Conservation (phyloP, 805 yeast species). For the Kodamaea leandrae region DNA sequence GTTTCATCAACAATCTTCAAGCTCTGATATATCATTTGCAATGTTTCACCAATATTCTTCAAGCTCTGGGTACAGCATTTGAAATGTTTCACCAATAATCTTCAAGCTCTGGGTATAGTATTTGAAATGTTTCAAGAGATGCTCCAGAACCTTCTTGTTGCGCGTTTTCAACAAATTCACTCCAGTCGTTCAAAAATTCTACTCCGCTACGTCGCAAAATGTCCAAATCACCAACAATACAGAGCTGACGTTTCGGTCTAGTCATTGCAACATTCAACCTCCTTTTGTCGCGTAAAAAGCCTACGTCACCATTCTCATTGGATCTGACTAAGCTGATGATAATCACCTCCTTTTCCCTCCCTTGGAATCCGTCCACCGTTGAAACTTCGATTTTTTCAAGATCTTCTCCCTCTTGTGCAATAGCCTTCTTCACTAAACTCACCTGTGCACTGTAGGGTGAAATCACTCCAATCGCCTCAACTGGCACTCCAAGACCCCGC, state of each 20-base stretch:
- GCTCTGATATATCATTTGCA: too few relatives aligned
- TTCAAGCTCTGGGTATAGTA: conserved; percentile 57
- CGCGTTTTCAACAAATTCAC: conserved; percentile 61
- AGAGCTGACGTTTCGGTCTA: conserved; percentile 79
- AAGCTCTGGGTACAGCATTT: background rate
- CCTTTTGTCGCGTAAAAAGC: conserved; percentile 75
- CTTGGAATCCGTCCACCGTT: conserved; percentile 96
- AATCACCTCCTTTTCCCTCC: conserved; percentile 88
- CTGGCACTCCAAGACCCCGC: conserved; percentile 49
- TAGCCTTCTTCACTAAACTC: conserved; percentile 47
- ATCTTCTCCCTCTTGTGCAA: conserved; percentile 29
- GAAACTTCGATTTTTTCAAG: conserved; percentile 63
- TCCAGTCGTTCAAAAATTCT: conserved; percentile 62
- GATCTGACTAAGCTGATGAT: conserved; percentile 79
- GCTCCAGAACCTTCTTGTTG: conserved; percentile 1
- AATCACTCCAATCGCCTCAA: conserved; percentile 72
- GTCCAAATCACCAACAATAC: conserved; percentile 85
- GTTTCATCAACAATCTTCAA: too few relatives aligned
- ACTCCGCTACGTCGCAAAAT: conserved; percentile 47
- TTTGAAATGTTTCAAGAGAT: conserved; percentile 39
- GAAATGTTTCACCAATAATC: conserved; percentile 18
- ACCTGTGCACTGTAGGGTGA: conserved; percentile 93
- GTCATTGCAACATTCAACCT: conserved; percentile 93
- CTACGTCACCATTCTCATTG: conserved; percentile 67
- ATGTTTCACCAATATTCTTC: too few relatives aligned